These are phyloP conservation scores for Gossypium rotundifolium DNA, from an alignment of 345 rosid genomes.

Conservation along the genomic window DNA sequence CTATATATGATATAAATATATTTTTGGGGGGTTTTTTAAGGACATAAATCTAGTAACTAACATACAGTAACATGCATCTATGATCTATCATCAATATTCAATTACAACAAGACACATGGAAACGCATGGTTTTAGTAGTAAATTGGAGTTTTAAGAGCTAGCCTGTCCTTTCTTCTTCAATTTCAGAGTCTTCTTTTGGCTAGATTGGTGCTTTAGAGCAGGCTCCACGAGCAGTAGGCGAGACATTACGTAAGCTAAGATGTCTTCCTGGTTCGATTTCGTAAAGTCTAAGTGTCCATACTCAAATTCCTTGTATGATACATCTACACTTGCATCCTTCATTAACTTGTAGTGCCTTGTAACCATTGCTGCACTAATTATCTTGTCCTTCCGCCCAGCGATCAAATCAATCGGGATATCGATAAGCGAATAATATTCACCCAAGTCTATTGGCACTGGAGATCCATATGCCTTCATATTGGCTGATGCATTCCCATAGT, in stretches of 20 bases:
- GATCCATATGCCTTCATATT: slow-evolving; percentile 69
- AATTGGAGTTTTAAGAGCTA: background rate
- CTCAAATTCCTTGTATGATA: slow-evolving; percentile 66
- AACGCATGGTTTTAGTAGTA: background rate
- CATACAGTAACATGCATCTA: slow-evolving; percentile 17
- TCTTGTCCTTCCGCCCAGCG: slow-evolving; percentile 77
- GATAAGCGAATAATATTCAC: slow-evolving; percentile 53
- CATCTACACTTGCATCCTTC: slow-evolving; percentile 60
- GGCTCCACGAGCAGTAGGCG: slow-evolving; percentile 56
- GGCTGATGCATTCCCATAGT: slow-evolving; percentile 56
- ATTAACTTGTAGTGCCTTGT: slow-evolving; percentile 68
- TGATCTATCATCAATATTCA: background rate
- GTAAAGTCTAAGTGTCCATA: slow-evolving; percentile 97
- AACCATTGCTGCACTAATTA: slow-evolving; percentile 81
- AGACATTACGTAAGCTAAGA: slow-evolving; percentile 74
- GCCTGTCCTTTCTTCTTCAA: slow-evolving; percentile 32
- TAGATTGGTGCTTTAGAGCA: slow-evolving; percentile 23
- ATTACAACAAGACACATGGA: slow-evolving; percentile 7
- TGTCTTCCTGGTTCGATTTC: slow-evolving; percentile 78
- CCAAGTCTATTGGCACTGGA: slow-evolving; percentile 80
- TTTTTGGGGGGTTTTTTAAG: background rate
- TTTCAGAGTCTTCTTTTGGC: slow-evolving; percentile 35
- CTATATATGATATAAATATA: no score
- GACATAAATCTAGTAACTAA: background rate
- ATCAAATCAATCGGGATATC: slow-evolving; percentile 80